Evolutionary conservation across 768 basidiomycete genomes (phyloP), one percentile per base, ranked within the genome.

Genomic region (Serendipita vermifera): DNA sequence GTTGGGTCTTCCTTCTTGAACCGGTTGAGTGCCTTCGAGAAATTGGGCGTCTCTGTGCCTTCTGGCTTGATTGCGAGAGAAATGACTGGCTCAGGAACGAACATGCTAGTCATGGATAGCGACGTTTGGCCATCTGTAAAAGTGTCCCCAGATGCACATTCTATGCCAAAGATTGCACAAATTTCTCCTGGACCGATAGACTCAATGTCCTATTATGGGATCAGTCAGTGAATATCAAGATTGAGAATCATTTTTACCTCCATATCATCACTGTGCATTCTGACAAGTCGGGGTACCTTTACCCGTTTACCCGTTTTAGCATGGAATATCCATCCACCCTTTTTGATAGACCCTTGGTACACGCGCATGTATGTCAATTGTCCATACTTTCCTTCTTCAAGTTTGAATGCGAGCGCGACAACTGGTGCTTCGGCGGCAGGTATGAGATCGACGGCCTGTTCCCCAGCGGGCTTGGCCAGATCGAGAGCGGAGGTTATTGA

Each of bases 1-100:
- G 96, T 99, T 1, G 96, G 96, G 66, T 99, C 96, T 67, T 99
- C 96, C 70, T 91, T 93, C 70, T 94, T 86, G 82, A 99, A 99
- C 29, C 94, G 85, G 67, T 92, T 92, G 55, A 99, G 77, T 1
- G 94, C 96, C 20, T 91, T 84, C 22, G 93, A 96, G 69, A 98
- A 98, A 69, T 94, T 91, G 61, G 96, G 92, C 0, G 90, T 85
- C 69, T 99, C 96, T 57, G 83, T 78, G 31, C 94, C 96, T 46
- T 81, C 81, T 5, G 93, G 88, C 63, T 90, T 91, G 68, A 99
- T 82, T 0, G 94, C 78, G 24, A 99, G 80, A 0, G 94, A 98
- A 62, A 99, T 94, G 66, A 99, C 96, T 3, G 96, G 96, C 54
- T 97, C 94, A 3, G 96, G 96, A 0, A 99, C 96, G 65, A 81